Evolutionary conservation across 1,284 basidiomycete genomes (phyloP).

Genomic region (Apiotrichum sp.): DNA sequence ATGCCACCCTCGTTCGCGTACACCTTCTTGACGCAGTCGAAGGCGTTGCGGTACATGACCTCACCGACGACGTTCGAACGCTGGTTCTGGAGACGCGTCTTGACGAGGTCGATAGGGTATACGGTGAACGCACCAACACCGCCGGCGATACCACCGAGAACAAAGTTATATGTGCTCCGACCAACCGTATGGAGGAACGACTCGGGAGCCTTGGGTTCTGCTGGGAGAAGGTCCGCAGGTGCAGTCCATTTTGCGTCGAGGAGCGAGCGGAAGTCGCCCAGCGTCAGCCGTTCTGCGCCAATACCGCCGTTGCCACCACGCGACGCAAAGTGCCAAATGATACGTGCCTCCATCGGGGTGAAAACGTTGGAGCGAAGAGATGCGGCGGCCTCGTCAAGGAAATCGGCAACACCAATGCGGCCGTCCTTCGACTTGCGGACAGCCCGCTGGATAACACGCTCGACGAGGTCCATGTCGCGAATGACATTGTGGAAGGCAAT

Average conservation of each 20-base stretch:
- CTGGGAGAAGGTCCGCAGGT: conserved; percentile 13
- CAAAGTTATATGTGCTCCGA: conserved; percentile 76
- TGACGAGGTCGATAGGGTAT: conserved; percentile 52
- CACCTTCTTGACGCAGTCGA: conserved; percentile 91
- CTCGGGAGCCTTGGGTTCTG: conserved; percentile 25
- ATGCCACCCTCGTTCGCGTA: conserved; percentile 88
- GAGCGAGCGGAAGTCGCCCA: conserved; percentile 82
- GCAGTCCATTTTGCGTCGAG: conserved; percentile 55
- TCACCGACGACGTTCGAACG: conserved; percentile 90
- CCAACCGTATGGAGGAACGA: conserved; percentile 46
- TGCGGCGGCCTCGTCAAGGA: conserved; percentile 48
- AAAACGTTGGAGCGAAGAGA: conserved; percentile 80
- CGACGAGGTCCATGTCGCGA: conserved; percentile 86
- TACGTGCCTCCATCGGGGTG: conserved; percentile 90
- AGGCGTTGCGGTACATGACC: conserved; percentile 85
- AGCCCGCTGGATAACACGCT: conserved; percentile 57
- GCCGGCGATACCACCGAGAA: conserved; percentile 85
- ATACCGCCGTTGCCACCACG: conserved; percentile 58
- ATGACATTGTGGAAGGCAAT: conserved; percentile 79
- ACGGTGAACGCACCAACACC: conserved; percentile 64
- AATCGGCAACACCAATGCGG: conserved; percentile 58
- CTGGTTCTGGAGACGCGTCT: conserved; percentile 97
- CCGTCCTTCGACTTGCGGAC: conserved; percentile 86
- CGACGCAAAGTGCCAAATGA: conserved; percentile 91
- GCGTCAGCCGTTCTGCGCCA: conserved; percentile 56